These are phyloP conservation scores for Colletotrichum lini DNA, from an alignment of 2,329 filamentous ascomycete species.

Conservation along the genomic window DNA sequence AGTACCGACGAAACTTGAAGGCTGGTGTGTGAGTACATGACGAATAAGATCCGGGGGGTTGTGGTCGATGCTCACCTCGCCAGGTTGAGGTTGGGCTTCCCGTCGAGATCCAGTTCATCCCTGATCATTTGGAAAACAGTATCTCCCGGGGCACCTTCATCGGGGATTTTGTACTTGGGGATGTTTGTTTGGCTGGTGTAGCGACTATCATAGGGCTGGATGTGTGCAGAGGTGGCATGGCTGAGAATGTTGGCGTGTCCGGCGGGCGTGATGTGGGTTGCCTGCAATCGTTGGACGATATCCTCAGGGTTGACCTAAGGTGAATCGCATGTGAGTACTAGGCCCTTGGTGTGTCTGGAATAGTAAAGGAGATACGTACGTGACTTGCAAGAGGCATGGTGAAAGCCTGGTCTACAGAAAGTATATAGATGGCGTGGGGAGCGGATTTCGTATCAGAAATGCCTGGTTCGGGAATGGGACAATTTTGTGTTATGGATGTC, in stretches of 20 bases:
- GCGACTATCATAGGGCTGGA: slow-evolving; percentile 70
- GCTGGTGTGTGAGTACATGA: slow-evolving; percentile 25
- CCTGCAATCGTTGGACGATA: slow-evolving; percentile 67
- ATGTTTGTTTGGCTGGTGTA: slow-evolving; percentile 69
- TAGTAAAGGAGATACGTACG: slow-evolving; percentile 16
- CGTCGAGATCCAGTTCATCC: slow-evolving; percentile 75
- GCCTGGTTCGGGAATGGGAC: neutral
- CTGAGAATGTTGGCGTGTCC: slow-evolving; percentile 53
- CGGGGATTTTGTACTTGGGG: slow-evolving; percentile 70
- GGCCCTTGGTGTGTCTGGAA: neutral
- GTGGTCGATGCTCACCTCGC: slow-evolving; percentile 60
- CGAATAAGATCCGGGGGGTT: neutral
- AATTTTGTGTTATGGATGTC: neutral
- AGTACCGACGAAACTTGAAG: slow-evolving; percentile 74
- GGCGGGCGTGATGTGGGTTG: slow-evolving; percentile 56
- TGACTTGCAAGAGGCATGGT: slow-evolving; percentile 42
- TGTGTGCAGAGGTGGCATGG: slow-evolving; percentile 62
- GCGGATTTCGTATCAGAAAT: neutral
- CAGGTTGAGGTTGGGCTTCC: slow-evolving; percentile 77
- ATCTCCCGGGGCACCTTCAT: slow-evolving; percentile 71
- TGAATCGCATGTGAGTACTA: neutral
- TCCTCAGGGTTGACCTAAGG: slow-evolving; percentile 68
- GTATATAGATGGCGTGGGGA: neutral
- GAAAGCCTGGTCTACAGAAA: neutral
- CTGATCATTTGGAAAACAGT: slow-evolving; percentile 76